Conservation (phyloP, 2,329 filamentous ascomycete species). For the Coniochaeta sp. region DNA sequence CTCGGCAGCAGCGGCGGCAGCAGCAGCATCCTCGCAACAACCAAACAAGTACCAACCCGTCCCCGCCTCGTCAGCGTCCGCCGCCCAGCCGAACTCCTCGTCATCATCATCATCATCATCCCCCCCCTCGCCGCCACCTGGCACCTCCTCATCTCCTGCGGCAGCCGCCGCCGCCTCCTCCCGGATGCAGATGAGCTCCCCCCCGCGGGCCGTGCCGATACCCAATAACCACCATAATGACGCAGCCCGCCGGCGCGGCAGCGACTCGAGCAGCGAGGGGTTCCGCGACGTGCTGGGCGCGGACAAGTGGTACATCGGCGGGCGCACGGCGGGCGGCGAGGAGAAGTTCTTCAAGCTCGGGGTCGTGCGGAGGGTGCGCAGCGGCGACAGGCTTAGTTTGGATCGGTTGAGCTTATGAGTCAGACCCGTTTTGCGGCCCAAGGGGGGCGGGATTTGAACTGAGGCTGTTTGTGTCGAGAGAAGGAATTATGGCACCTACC, state of each 20-base stretch:
- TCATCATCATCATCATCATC: too few relatives aligned
- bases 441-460: too few relatives aligned
- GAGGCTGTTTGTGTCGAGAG: too few relatives aligned
- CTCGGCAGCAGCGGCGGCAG: constrained; percentile 15
- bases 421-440: too few relatives aligned
- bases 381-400: constrained; percentile 66
- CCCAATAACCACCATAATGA: constrained; percentile 27
- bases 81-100: constrained; percentile 6
- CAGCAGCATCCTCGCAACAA: constrained; percentile 17
- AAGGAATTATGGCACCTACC: too few relatives aligned
- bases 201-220: constrained; percentile 19
- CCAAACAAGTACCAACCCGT: constrained; percentile 24
- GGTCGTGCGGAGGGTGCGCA: constrained; percentile 65
- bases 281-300: constrained; percentile 65
- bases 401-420: constrained; percentile 67
- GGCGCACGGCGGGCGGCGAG: constrained; percentile 67
- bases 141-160: background rate
- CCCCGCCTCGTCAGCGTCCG: constrained; percentile 9
- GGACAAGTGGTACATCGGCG: constrained; percentile 79
- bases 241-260: constrained; percentile 56
- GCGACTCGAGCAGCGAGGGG: constrained; percentile 68
- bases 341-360: constrained; percentile 77
- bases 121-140: constrained; percentile 1
- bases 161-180: constrained; percentile 2
- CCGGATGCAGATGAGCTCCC: constrained; percentile 2